Conservation (phyloP, 1,284 basidiomycete species). For the Rhizoctonia solani region DNA sequence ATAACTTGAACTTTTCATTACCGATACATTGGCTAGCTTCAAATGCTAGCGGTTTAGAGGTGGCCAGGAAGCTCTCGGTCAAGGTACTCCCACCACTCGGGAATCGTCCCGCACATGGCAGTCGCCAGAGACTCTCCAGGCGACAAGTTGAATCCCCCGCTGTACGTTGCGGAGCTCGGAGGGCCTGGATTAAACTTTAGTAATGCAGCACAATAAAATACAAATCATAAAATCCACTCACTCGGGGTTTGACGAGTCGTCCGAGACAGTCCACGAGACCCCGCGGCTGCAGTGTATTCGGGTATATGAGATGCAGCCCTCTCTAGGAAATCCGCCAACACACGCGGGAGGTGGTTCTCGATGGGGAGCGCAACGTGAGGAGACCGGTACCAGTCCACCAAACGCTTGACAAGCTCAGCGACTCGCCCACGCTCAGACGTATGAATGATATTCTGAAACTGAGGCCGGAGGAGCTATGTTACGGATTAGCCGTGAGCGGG, state of each 20-base stretch:
- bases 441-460: not conserved
- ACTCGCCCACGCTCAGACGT: not conserved
- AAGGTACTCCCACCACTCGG: not conserved
- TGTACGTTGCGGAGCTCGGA: not conserved
- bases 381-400: slow-evolving; percentile 17
- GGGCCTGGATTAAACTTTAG: not conserved
- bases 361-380: slow-evolving; percentile 8
- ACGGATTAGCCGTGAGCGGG: not conserved
- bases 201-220: not conserved
- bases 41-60: not conserved
- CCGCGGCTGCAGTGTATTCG: not conserved
- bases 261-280: slow-evolving; percentile 2
- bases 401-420: not conserved
- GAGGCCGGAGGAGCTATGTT: slow-evolving; percentile 7
- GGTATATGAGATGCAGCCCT: not conserved
- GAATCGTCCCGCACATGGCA: not conserved
- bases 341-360: slow-evolving; percentile 15
- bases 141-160: not conserved
- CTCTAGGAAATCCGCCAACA: slow-evolving; percentile 17
- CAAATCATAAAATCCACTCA: not conserved
- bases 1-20: not conserved
- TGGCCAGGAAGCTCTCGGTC: not conserved
- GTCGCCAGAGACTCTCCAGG: not conserved
- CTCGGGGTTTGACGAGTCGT: not conserved
- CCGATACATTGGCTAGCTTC: not conserved